A percentile compares a stretch with the other conserved stretches of the same genome.
These are phyloP conservation scores for Boletus sp. DNA, from an alignment of 768 basidiomycete genomes.

Conservation along the genomic window DNA sequence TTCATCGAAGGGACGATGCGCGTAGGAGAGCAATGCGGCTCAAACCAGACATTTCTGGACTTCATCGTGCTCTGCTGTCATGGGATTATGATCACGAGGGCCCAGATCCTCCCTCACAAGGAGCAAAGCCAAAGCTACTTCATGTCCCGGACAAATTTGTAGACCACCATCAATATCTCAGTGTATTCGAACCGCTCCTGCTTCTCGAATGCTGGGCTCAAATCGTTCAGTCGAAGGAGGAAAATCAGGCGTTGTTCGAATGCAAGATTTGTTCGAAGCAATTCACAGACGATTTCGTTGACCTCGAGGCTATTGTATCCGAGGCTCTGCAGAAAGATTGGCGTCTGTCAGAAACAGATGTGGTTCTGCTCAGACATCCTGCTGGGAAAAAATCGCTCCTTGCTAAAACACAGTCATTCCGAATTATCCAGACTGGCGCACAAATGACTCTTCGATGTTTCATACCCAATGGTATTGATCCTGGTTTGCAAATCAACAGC, in stretches of 20 bases:
- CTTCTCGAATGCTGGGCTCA: slow-evolving; percentile 92
- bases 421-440: slow-evolving; percentile 41
- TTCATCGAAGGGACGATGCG: slow-evolving; percentile 58
- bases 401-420: slow-evolving; percentile 65
- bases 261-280: slow-evolving; percentile 68
- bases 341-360: slow-evolving; percentile 77
- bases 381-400: slow-evolving; percentile 55
- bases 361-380: slow-evolving; percentile 73
- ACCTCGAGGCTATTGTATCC: slow-evolving; percentile 66
- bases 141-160: slow-evolving; percentile 66
- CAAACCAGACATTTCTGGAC: slow-evolving; percentile 76
- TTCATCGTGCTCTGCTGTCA: slow-evolving; percentile 76
- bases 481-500: slow-evolving; percentile 61
- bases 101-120: slow-evolving; percentile 56
- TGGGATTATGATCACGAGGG: slow-evolving; percentile 82
- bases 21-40: slow-evolving; percentile 63
- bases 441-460: slow-evolving; percentile 62
- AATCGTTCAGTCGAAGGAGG: slow-evolving; percentile 74
- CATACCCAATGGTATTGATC: slow-evolving; percentile 43
- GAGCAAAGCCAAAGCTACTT: slow-evolving; percentile 30
- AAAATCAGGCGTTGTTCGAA: slow-evolving; percentile 48
- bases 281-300: slow-evolving; percentile 79
- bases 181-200: slow-evolving; percentile 80
- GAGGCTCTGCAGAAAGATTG: slow-evolving; percentile 65
- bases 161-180: slow-evolving; percentile 64